phyloP scores from a whole-genome alignment of 208 protist genomes.

The Acanthamoeba healyi region DNA sequence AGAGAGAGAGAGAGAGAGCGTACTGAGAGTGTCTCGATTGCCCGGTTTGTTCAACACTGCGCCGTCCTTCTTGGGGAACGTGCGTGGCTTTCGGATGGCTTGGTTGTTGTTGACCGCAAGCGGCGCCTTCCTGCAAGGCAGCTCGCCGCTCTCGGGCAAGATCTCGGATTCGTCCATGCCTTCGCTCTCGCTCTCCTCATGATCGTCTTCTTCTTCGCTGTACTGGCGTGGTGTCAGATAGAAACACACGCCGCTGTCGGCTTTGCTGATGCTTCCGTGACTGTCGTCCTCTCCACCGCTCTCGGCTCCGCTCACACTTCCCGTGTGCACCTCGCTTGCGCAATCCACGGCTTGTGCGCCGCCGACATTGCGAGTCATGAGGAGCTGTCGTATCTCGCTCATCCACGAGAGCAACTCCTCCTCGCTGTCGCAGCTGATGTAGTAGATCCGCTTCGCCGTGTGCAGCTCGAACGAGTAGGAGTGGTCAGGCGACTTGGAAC shows the following conservation, averaged over 20 bases:
- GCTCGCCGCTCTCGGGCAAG: neutral
- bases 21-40: neutral
- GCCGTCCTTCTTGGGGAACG: neutral
- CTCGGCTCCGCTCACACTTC: constrained; percentile 5
- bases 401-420: constrained; percentile 64
- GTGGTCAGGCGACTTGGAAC: constrained; percentile 48
- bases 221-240: neutral
- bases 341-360: neutral
- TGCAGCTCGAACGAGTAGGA: constrained; percentile 60
- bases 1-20: too few relatives aligned
- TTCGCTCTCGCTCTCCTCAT: neutral
- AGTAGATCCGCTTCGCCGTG: constrained; percentile 46
- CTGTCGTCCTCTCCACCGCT: neutral
- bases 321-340: neutral
- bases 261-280: neutral
- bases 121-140: neutral
- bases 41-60: neutral
- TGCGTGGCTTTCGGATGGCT: neutral
- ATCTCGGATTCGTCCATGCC: constrained; percentile 24
- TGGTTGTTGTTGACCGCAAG: neutral
- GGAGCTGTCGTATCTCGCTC: neutral
- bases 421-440: constrained; percentile 62
- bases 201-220: neutral
- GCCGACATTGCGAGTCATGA: neutral
- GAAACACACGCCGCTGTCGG: neutral